Evolutionary conservation across 1,284 basidiomycete species (phyloP).

Genomic region (Mycena citricolor): DNA sequence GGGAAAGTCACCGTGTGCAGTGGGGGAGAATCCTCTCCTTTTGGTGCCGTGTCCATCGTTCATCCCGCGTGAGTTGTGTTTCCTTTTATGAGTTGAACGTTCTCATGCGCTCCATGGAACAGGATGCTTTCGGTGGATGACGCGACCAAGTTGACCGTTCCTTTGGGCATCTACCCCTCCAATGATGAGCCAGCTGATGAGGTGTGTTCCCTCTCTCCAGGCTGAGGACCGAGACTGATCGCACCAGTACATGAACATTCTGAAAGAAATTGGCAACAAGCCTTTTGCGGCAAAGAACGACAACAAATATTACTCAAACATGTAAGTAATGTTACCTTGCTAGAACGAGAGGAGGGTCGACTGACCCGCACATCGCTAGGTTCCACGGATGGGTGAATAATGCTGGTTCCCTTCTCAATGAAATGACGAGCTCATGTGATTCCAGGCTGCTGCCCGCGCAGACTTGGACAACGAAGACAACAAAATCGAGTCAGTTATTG

Average conservation of each 20-base stretch:
- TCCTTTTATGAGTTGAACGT: not conserved
- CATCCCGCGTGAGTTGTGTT: slow-evolving; percentile 52
- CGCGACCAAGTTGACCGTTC: slow-evolving; percentile 50
- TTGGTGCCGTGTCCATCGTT: slow-evolving; percentile 50
- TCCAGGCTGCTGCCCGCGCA: slow-evolving; percentile 59
- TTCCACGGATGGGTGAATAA: slow-evolving; percentile 62
- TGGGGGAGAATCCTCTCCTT: slow-evolving; percentile 38
- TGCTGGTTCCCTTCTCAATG: not conserved
- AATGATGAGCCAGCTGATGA: slow-evolving; percentile 59
- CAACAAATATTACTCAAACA: slow-evolving; percentile 52
- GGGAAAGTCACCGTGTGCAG: slow-evolving; percentile 51
- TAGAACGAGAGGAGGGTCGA: slow-evolving; percentile 9
- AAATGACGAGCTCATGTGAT: not conserved
- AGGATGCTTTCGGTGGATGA: slow-evolving; percentile 62
- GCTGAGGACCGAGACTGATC: no score
- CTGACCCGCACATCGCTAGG: slow-evolving; percentile 32
- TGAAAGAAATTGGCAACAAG: slow-evolving; percentile 49
- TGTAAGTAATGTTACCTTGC: slow-evolving; percentile 33
- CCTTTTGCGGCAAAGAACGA: slow-evolving; percentile 54
- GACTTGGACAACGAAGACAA: slow-evolving; percentile 64
- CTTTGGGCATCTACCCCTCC: slow-evolving; percentile 60
- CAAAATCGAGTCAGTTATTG: slow-evolving; percentile 53
- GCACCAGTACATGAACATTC: slow-evolving; percentile 50
- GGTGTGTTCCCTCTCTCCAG: slow-evolving; percentile 34
- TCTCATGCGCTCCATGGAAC: not conserved